phyloP scores from a whole-genome alignment of 129 eudicot genomes.

The Erigeron canadensis region DNA sequence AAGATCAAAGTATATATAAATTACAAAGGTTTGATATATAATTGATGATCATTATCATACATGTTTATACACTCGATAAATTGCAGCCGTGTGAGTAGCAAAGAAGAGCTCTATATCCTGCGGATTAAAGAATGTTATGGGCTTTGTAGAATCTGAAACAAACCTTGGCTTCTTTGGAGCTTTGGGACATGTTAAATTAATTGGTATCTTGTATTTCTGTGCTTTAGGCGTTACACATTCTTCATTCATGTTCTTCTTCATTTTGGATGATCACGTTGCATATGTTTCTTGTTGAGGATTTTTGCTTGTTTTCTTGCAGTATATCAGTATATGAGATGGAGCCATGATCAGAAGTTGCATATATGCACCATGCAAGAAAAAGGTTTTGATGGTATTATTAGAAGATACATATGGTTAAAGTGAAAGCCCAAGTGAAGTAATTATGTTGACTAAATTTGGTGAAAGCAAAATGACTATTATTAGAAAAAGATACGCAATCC shows the following conservation, averaged over 20 bases:
- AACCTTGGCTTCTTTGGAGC: constrained; percentile 64
- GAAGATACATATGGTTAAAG: constrained; percentile 14
- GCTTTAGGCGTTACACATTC: constrained; percentile 69
- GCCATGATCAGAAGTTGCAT: constrained; percentile 32
- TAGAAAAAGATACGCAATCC: constrained; percentile 3
- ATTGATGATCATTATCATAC: background rate
- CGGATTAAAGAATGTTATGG: constrained; percentile 51
- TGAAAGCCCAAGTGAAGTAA: constrained; percentile 4
- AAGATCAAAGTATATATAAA: background rate
- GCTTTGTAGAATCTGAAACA: constrained; percentile 24
- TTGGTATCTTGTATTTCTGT: constrained; percentile 49
- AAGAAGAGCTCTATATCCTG: constrained; percentile 83
- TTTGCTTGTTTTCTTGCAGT: constrained; percentile 31
- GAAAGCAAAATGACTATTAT: constrained; percentile 13
- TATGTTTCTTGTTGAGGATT: constrained; percentile 23
- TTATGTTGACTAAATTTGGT: constrained; percentile 8
- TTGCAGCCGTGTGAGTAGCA: constrained; percentile 41
- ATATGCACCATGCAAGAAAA: background rate
- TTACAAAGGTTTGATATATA: background rate
- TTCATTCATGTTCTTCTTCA: constrained; percentile 23
- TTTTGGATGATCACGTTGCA: constrained; percentile 2
- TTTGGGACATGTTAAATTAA: constrained; percentile 59
- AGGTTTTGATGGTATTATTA: background rate
- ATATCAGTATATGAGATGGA: constrained; percentile 43
- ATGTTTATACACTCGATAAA: constrained; percentile 5